phyloP scores from a whole-genome alignment of 257 asterid species.

The Verbascum thapsus region DNA sequence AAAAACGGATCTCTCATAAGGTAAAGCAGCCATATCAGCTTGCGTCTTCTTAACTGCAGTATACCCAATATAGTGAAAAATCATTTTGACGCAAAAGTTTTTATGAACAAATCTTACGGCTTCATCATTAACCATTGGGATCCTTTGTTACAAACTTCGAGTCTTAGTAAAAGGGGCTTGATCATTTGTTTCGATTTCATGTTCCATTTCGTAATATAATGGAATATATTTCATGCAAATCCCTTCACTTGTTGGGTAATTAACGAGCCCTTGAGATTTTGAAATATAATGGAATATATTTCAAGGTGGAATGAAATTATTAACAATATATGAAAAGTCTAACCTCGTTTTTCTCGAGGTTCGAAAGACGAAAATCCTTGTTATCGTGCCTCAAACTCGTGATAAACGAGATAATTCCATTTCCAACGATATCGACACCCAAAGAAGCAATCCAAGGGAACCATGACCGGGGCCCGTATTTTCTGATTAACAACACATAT shows the following conservation, averaged over 20 bases:
- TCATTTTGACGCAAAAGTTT: slow-evolving; percentile 3
- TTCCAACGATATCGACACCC: slow-evolving; percentile 71
- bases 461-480: slow-evolving; percentile 78
- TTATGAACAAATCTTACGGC: background rate
- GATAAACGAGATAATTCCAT: slow-evolving; percentile 56
- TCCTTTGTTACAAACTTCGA: too few relatives aligned
- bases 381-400: slow-evolving; percentile 34
- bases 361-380: slow-evolving; percentile 52
- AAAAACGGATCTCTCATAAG: slow-evolving; percentile 98
- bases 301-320: too few relatives aligned
- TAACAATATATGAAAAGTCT: slow-evolving; percentile 24
- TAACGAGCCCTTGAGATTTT: too few relatives aligned
- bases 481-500: slow-evolving; percentile 75
- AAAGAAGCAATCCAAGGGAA: slow-evolving; percentile 85
- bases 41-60: slow-evolving; percentile 79
- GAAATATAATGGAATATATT: too few relatives aligned
- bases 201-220: too few relatives aligned
- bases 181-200: too few relatives aligned
- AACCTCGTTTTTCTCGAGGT: slow-evolving; percentile 77
- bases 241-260: too few relatives aligned
- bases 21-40: slow-evolving; percentile 88
- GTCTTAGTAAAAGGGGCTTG: too few relatives aligned
- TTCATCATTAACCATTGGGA: background rate
- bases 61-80: background rate
- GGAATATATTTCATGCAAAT: too few relatives aligned